Conservation (phyloP, 164 flowering plant genomes). For the Hamamelis virginiana region DNA sequence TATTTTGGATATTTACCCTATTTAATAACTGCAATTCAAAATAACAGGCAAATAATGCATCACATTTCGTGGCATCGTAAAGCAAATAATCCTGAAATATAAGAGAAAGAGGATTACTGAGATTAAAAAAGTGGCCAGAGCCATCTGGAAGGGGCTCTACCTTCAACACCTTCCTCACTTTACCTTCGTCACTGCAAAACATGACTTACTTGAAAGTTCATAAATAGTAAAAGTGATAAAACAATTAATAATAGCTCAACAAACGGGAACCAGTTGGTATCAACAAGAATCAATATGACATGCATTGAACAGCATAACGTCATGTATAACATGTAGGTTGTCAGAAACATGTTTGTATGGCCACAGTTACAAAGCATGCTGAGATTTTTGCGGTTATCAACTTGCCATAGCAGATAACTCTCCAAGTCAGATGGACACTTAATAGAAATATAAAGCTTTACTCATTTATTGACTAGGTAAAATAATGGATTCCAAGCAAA, state of each 20-base stretch:
- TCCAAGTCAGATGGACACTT: neutral
- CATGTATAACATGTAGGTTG: neutral
- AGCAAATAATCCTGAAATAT: neutral
- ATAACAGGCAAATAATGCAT: neutral
- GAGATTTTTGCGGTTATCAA: neutral
- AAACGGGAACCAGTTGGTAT: too few species aligned
- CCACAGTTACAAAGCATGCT: neutral
- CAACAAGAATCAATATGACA: neutral
- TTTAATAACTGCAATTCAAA: neutral
- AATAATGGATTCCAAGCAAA: neutral
- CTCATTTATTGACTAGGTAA: neutral
- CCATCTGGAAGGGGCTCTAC: slow-evolving; percentile 97
- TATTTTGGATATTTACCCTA: too few species aligned
- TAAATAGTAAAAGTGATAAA: neutral
- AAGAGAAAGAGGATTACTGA: slow-evolving; percentile 52
- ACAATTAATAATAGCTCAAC: neutral
- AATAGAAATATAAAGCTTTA: neutral
- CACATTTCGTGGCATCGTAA: neutral
- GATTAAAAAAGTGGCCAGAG: slow-evolving; percentile 91
- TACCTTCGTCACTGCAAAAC: slow-evolving; percentile 85
- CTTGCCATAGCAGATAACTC: neutral
- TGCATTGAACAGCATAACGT: neutral
- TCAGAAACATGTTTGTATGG: neutral
- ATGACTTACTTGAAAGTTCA: neutral
- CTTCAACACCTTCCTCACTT: slow-evolving; percentile 86